Percentiles rank a stretch among this genome's conserved stretches.
Conservation (phyloP, 768 basidiomycete genomes). For the Psilocybe cyanescens region DNA sequence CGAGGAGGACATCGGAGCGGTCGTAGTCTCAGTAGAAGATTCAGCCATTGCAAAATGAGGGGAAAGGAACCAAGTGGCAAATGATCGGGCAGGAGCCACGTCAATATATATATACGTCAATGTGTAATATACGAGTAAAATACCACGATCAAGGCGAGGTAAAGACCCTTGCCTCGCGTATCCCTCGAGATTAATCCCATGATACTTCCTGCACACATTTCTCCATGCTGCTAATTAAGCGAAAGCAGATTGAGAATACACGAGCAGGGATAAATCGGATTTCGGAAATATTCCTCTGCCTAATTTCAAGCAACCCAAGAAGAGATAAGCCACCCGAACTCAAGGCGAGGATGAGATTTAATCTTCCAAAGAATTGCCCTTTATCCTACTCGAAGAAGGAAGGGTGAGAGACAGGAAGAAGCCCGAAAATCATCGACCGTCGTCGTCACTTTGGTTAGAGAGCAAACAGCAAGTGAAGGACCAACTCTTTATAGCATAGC, state of each 20-base stretch:
- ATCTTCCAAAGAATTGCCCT: conserved; percentile 68
- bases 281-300: conserved; percentile 64
- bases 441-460: conserved; percentile 73
- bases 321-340: conserved; percentile 67
- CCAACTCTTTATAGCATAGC: conserved; percentile 27
- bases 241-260: conserved; percentile 10
- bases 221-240: conserved; percentile 5
- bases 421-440: conserved; percentile 56
- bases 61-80: conserved; percentile 18
- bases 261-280: conserved; percentile 16
- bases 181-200: conserved; percentile 16
- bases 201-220: conserved; percentile 6
- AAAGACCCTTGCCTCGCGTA: conserved; percentile 20
- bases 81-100: conserved; percentile 31
- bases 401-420: conserved; percentile 78
- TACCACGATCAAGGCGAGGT: conserved; percentile 20
- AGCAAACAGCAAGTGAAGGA: conserved; percentile 3
- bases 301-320: conserved; percentile 79
- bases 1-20: background rate
- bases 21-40: conserved; percentile 16
- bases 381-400: conserved; percentile 31
- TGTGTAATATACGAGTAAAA: conserved; percentile 17
- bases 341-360: conserved; percentile 65
- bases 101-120: conserved; percentile 24
- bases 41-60: conserved; percentile 25